Conservation (phyloP, 805 yeast genomes). For the Ogataea saltuana region DNA sequence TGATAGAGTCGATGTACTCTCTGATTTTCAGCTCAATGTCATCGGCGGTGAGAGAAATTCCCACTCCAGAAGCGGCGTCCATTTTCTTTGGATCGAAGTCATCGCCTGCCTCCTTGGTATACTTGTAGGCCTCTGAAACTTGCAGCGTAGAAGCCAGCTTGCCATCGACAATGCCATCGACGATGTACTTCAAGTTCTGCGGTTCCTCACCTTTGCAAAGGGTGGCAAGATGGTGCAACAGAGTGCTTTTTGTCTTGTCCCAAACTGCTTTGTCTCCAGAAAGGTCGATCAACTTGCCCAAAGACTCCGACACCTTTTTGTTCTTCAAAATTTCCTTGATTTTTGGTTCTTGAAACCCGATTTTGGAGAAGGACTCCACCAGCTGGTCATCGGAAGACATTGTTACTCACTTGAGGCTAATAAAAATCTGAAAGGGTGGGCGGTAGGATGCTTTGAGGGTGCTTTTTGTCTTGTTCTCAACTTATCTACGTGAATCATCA, state of each 20-base stretch:
- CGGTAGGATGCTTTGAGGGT: too few species aligned
- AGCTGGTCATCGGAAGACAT: constrained; percentile 32
- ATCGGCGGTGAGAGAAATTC: constrained; percentile 66
- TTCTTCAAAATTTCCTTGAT: constrained; percentile 81
- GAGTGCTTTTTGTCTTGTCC: constrained; percentile 61
- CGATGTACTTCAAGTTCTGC: constrained; percentile 50
- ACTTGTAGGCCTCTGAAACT: constrained; percentile 77
- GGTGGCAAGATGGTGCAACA: constrained; percentile 77
- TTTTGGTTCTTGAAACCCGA: constrained; percentile 74
- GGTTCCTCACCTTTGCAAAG: constrained; percentile 61
- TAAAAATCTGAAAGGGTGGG: too few species aligned
- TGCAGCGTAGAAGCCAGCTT: constrained; percentile 69
- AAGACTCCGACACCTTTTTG: constrained; percentile 74
- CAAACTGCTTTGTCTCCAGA: constrained; percentile 38
- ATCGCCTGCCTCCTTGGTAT: constrained; percentile 54
- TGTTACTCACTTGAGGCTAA: not conserved
- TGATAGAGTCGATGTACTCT: constrained; percentile 59
- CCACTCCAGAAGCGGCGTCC: constrained; percentile 77
- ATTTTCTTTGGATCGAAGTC: constrained; percentile 50
- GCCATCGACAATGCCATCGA: constrained; percentile 62
- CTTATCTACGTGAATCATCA: not conserved
- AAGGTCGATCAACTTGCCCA: constrained; percentile 58
- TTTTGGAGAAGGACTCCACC: constrained; percentile 37
- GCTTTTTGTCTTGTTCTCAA: not conserved
- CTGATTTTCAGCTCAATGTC: constrained; percentile 61